Percentiles rank a stretch among this genome's conserved stretches.
These are phyloP conservation scores for Blastocladiella emersonii DNA, from an alignment of 371 early-diverging fungal genomes.

Conservation along the genomic window DNA sequence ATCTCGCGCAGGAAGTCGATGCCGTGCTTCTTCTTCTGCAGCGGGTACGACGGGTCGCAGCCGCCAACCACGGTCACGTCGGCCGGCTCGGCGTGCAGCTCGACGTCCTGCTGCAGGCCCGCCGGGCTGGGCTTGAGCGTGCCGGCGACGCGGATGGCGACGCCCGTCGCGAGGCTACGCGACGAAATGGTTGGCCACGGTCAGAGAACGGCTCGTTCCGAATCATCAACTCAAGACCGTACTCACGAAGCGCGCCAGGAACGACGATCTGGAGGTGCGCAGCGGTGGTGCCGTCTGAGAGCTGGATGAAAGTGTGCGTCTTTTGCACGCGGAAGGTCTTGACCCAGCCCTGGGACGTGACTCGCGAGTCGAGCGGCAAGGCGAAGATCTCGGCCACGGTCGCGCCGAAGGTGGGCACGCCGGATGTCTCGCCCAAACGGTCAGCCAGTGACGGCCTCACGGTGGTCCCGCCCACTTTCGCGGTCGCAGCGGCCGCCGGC, in stretches of 20 bases:
- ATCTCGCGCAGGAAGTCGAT: constrained; percentile 65
- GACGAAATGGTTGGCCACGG: neutral
- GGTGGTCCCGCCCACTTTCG: no score
- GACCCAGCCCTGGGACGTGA: constrained; percentile 65
- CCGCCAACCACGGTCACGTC: constrained; percentile 32
- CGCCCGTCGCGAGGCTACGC: neutral
- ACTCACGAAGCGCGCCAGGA: neutral
- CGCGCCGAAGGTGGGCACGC: no score
- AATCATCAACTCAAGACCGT: neutral
- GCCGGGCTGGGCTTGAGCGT: constrained; percentile 13
- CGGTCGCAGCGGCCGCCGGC: no score
- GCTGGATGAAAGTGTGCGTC: constrained; percentile 51
- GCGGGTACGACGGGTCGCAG: constrained; percentile 49
- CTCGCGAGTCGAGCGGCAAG: constrained; percentile 5
- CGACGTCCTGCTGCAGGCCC: constrained; percentile 41
- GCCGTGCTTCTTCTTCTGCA: constrained; percentile 73
- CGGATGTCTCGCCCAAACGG: no score
- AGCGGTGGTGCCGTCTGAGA: constrained; percentile 59
- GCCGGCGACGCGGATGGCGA: neutral
- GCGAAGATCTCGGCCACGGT: no score
- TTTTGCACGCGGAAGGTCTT: constrained; percentile 69
- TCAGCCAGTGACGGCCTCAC: no score
- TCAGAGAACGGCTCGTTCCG: neutral
- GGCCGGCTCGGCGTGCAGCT: constrained; percentile 45
- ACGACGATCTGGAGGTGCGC: constrained; percentile 61